Evolutionary conservation across 331 rosid genomes (phyloP), one percentile per base, ranked within the genome.

Genomic region (Malus hybrid): DNA sequence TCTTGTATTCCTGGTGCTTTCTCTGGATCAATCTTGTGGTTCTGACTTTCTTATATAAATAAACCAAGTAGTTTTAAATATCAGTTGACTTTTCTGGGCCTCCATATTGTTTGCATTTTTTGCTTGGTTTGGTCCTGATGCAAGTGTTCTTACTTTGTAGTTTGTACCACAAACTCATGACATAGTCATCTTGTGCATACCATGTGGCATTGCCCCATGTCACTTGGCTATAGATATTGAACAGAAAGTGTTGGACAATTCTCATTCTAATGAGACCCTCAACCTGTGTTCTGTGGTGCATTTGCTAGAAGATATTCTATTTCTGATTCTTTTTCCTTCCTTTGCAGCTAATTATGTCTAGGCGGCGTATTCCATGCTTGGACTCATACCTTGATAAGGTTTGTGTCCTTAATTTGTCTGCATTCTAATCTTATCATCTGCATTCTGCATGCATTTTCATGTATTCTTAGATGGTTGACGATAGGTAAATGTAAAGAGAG

Each of bases 341-440:
- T 65, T 85, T 83, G 77, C 96, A 93, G 98, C 96, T 92, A 69
- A 84, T 89, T 72, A 94, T 94, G 97, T 94, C 97, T 61, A 86
- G 97, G 67, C 84, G 97, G 83, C 86, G 97, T 64, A 90, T 94
- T 77, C 97, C 99, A 77, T 90, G 99, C 90, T 84, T 92, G 95
- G 99, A 92, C 86, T 94, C 97, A 76, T 92, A 88, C 79, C 83
- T 92, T 77, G 99, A 94, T 84, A 94, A 92, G 99, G 97, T 93
- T 24, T 70, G 90, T 68, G 55, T 76, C 62, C 10, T 76, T 50
- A 59, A 27, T 59, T 54, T 34, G 46, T 39, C 1, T 39, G 13
- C 13, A 39, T 68, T 11, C 20, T 69, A 65, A 16, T 34, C 60
- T 5, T 46, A 16, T n/a, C 8, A 22, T 65, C 28, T 75, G 67